These are phyloP conservation scores for Ogataea degrootiae DNA, from an alignment of 805 yeast genomes.

Conservation along the genomic window DNA sequence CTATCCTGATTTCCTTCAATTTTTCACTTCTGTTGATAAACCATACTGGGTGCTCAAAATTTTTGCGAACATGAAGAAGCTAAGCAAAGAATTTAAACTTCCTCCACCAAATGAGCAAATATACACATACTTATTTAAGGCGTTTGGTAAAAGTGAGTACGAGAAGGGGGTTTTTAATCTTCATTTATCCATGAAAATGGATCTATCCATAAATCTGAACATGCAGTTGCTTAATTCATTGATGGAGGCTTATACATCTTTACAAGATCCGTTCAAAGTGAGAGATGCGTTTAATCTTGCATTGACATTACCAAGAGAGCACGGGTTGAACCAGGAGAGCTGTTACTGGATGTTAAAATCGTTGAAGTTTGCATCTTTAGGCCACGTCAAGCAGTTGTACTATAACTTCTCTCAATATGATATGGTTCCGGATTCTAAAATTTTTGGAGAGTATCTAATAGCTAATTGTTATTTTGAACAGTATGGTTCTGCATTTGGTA, in stretches of 20 bases:
- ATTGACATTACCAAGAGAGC: slow-evolving; percentile 43
- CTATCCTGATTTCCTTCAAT: slow-evolving; percentile 54
- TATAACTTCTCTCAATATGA: slow-evolving; percentile 48
- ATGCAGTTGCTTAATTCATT: slow-evolving; percentile 55
- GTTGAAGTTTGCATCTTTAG: slow-evolving; percentile 47
- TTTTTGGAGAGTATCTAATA: slow-evolving; percentile 56
- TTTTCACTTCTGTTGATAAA: slow-evolving; percentile 48
- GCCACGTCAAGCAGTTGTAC: slow-evolving; percentile 60
- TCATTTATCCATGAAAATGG: slow-evolving; percentile 62
- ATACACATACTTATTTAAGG: slow-evolving; percentile 54
- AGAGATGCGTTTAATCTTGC: slow-evolving; percentile 59
- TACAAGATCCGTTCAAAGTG: slow-evolving; percentile 52
- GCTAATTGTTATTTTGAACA: slow-evolving; percentile 68
- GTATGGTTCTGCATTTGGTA: slow-evolving; percentile 48
- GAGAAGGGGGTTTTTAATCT: slow-evolving; percentile 63
- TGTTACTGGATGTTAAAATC: slow-evolving; percentile 63
- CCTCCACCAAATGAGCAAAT: slow-evolving; percentile 51
- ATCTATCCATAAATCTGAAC: slow-evolving; percentile 50
- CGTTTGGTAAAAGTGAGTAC: slow-evolving; percentile 55
- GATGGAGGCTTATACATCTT: slow-evolving; percentile 57
- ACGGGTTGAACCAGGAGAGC: slow-evolving; percentile 59
- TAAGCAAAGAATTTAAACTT: slow-evolving; percentile 49
- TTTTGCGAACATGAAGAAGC: slow-evolving; percentile 54
- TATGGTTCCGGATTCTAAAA: slow-evolving; percentile 46
- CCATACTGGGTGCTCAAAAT: slow-evolving; percentile 60